Evolutionary conservation across 2,329 filamentous ascomycete species (phyloP), one percentile per base, ranked within the genome.

Genomic region (Aspergillus neotritici): DNA sequence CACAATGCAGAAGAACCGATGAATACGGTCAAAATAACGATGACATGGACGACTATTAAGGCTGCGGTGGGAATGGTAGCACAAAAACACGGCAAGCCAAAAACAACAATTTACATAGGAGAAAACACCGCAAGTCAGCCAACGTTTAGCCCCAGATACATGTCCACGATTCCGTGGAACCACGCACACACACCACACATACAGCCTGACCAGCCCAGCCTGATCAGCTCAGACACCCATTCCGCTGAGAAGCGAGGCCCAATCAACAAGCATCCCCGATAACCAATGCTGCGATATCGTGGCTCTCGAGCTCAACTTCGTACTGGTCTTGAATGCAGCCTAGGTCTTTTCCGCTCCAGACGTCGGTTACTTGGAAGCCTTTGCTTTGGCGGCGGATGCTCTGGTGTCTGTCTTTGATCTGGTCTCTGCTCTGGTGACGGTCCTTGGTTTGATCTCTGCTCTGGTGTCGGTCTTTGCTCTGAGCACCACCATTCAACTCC

Each of bases 211-310:
- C n/a, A n/a, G n/a, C 34, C 8, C 11, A 30, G 21, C 30, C 14
- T 14, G 11, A 8, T 36, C 34, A 14, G 13, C 34, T 14, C 4
- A 38, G n/a, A n/a, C n/a, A n/a, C n/a, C n/a, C n/a, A n/a, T n/a
- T n/a, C n/a, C n/a, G n/a, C n/a, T n/a, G n/a, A n/a, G n/a, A n/a
- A n/a, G n/a, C n/a, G n/a, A n/a, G n/a, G n/a, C n/a, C n/a, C n/a
- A 37, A 15, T 21, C 30, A 48, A 40, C 50, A 52, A 30, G 11
- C 25, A 12, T 25, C 31, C n/a, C 46, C 46, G 51, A 65, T 52
- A 36, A 64, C 44, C 44, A 65, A 46, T 43, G 58, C 56, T 12
- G 59, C 56, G 6, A 48, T 51, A 51, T 65, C 62, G 53, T 64
- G 62, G 14, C 52, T 53, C 25, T 52, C 40, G 43, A 65, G 35